These are phyloP conservation scores for Malus fusca DNA, from an alignment of 306 rosid species.

Conservation along the genomic window DNA sequence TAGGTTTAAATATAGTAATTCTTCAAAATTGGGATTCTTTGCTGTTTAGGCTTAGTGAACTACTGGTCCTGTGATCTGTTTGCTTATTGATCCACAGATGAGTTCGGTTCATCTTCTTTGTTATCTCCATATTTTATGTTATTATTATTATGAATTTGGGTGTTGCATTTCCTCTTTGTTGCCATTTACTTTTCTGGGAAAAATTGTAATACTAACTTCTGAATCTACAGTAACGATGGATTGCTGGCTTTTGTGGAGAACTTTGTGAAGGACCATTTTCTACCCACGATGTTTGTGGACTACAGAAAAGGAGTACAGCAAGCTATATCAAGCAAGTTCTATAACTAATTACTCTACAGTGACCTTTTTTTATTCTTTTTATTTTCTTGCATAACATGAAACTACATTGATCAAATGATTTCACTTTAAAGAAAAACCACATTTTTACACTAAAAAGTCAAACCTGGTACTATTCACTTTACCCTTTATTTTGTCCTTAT, in stretches of 20 bases:
- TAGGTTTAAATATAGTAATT: background rate
- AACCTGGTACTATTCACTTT: no score
- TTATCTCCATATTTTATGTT: background rate
- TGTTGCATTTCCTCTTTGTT: background rate
- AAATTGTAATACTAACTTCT: slow-evolving; percentile 24
- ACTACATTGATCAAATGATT: background rate
- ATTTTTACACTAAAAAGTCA: no score
- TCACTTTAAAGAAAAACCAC: no score
- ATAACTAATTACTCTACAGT: slow-evolving; percentile 16
- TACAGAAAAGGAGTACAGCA: slow-evolving; percentile 97
- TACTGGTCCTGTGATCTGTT: background rate
- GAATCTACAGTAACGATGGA: slow-evolving; percentile 85
- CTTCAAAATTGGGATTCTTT: background rate
- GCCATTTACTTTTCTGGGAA: background rate
- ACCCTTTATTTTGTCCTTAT: no score
- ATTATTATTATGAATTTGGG: background rate
- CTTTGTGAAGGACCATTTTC: slow-evolving; percentile 93
- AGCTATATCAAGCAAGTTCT: slow-evolving; percentile 97
- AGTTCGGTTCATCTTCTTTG: background rate
- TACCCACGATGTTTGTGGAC: slow-evolving; percentile 98
- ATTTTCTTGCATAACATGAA: background rate
- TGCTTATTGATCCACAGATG: background rate
- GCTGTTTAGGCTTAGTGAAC: background rate
- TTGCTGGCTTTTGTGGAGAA: slow-evolving; percentile 93
- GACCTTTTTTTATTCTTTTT: background rate